These are phyloP conservation scores for Anisodus acutangulus DNA, from an alignment of 257 asterid genomes.

Conservation along the genomic window DNA sequence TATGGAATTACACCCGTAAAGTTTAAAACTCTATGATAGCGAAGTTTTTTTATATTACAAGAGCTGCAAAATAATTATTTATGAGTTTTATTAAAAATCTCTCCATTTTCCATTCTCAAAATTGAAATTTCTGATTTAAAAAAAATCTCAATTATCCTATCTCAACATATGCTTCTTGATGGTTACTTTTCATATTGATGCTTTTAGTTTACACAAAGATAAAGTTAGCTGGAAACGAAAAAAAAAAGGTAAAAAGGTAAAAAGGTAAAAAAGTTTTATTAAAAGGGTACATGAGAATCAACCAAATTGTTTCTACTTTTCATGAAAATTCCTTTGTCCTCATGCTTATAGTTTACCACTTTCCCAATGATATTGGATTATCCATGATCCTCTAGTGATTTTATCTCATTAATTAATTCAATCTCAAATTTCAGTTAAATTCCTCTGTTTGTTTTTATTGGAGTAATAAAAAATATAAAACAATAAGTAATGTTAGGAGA, in stretches of 20 bases:
- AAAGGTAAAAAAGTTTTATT: neutral
- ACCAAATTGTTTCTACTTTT: conserved; percentile 32
- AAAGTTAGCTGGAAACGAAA: neutral
- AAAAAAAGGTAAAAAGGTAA: neutral
- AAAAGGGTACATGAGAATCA: conserved; percentile 31
- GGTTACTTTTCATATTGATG: neutral
- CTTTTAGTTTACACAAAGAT: conserved; percentile 21
- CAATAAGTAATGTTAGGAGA: neutral
- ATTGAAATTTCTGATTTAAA: too few species aligned
- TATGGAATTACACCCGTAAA: too few species aligned
- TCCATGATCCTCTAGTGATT: conserved; percentile 21
- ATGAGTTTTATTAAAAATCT: neutral
- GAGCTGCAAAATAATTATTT: too few species aligned
- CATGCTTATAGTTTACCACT: conserved; percentile 30
- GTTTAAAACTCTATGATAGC: too few species aligned
- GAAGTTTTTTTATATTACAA: too few species aligned
- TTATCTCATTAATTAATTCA: conserved; percentile 25
- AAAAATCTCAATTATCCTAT: neutral
- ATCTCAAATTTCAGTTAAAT: conserved; percentile 38
- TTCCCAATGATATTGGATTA: conserved; percentile 36
- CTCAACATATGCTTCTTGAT: neutral
- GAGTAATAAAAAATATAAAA: neutral
- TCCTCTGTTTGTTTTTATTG: conserved; percentile 30
- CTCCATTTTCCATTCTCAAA: neutral
- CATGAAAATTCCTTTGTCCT: conserved; percentile 37